Conservation (phyloP, 1,139 yeast species). For the Diutina rugosa region DNA sequence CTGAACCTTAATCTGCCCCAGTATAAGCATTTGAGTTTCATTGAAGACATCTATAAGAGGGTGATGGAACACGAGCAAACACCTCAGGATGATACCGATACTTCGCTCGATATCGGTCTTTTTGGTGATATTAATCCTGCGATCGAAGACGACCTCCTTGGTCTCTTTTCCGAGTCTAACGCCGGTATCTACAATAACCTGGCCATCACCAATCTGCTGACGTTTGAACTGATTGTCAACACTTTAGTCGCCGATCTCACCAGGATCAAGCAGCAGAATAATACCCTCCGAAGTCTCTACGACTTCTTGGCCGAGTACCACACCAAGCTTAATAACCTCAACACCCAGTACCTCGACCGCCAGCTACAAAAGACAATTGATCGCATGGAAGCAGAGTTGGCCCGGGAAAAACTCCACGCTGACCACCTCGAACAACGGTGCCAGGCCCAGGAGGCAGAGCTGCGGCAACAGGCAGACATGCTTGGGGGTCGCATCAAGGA, state of each 20-base stretch:
- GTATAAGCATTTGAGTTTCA: conserved; percentile 30
- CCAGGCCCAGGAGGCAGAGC: conserved; percentile 6
- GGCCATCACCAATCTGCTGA: conserved; percentile 41
- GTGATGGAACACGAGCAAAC: conserved; percentile 7
- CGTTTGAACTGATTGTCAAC: conserved; percentile 28
- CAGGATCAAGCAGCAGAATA: conserved; percentile 24
- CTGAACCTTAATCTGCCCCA: conserved; percentile 12
- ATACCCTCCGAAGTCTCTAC: conserved; percentile 18
- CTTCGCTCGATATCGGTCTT: conserved; percentile 51
- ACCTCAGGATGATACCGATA: background rate
- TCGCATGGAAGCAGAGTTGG: background rate
- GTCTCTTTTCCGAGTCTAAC: conserved; percentile 39
- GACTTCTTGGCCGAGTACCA: conserved; percentile 19
- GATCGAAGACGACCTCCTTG: conserved; percentile 42
- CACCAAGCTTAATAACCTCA: conserved; percentile 15
- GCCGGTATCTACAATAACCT: conserved; percentile 56
- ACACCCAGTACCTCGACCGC: conserved; percentile 13
- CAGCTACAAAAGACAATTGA: conserved; percentile 8
- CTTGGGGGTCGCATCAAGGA: background rate
- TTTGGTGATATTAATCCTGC: conserved; percentile 65
- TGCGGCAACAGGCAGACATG: background rate
- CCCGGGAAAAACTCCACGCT: conserved; percentile 14
- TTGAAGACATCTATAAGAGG: conserved; percentile 22
- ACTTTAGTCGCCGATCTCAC: conserved; percentile 16
- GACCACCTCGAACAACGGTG: conserved; percentile 14